Percentiles rank a stretch among this genome's conserved stretches.
Conservation (phyloP, 2,329 filamentous ascomycete species). For the Ophidiomyces ophidiicola region DNA sequence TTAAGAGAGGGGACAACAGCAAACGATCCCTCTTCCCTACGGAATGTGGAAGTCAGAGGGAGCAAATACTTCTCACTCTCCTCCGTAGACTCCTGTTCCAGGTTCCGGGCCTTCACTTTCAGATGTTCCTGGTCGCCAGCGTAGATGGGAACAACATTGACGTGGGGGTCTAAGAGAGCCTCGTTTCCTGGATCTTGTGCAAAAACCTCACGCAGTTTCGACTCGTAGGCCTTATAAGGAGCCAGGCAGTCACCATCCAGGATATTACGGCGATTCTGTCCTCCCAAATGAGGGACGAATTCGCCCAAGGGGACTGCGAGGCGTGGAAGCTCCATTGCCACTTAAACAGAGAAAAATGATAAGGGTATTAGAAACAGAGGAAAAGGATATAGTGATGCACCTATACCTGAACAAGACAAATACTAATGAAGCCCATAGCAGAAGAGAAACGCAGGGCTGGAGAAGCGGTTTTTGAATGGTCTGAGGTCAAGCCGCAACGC, state of each 20-base stretch:
- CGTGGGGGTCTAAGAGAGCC: slow-evolving; percentile 17
- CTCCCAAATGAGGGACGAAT: slow-evolving; percentile 15
- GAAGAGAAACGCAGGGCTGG: background rate
- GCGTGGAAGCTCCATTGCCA: slow-evolving; percentile 14
- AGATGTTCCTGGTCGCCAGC: slow-evolving; percentile 13
- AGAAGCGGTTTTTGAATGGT: slow-evolving; percentile 1
- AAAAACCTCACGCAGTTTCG: slow-evolving; percentile 23
- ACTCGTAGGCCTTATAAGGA: slow-evolving; percentile 23
- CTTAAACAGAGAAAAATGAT: background rate
- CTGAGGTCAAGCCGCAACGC: background rate
- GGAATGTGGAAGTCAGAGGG: slow-evolving; percentile 34
- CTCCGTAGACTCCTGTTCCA: slow-evolving; percentile 16
- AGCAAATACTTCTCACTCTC: slow-evolving; percentile 22
- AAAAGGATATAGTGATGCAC: too few species aligned
- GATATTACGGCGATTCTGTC: slow-evolving; percentile 15
- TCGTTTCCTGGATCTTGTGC: slow-evolving; percentile 21
- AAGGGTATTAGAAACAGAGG: background rate
- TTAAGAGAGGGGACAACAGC: slow-evolving; percentile 56
- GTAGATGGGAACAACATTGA: slow-evolving; percentile 23
- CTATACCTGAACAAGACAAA: too few species aligned
- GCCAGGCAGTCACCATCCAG: slow-evolving; percentile 14
- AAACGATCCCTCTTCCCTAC: slow-evolving; percentile 48
- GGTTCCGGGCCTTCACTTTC: slow-evolving; percentile 18
- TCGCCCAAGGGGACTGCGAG: slow-evolving; percentile 13
- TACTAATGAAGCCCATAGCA: too few species aligned